A percentile compares a stretch with the other conserved stretches of the same genome.
phyloP scores from a whole-genome alignment of 768 basidiomycete genomes.

The Vishniacozyma victoriae region DNA sequence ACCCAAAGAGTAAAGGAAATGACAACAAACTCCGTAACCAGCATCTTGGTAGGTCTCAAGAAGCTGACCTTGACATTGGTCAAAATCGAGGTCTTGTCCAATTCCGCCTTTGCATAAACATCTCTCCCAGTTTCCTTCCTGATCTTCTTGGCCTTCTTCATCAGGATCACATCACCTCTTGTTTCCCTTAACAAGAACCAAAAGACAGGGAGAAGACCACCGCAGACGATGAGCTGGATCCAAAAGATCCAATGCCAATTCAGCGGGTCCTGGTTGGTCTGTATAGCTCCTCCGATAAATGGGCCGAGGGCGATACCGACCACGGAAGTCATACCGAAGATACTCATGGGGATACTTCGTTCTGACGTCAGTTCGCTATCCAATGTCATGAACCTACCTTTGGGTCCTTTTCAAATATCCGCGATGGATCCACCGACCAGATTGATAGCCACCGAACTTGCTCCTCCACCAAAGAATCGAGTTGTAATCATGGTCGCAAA shows the following conservation, averaged over 20 bases:
- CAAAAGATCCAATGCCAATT: conserved; percentile 10
- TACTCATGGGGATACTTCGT: conserved; percentile 11
- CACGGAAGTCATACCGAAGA: conserved; percentile 8
- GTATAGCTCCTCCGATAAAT: conserved; percentile 7
- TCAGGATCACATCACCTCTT: conserved; percentile 13
- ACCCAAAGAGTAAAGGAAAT: conserved; percentile 13
- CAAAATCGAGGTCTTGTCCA: conserved; percentile 3
- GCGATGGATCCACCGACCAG: conserved; percentile 14
- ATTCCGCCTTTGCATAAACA: conserved; percentile 9
- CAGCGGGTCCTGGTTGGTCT: background rate
- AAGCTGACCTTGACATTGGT: conserved; percentile 1
- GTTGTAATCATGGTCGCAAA: conserved; percentile 8
- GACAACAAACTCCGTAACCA: conserved; percentile 13
- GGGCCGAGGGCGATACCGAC: conserved; percentile 7
- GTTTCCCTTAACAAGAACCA: conserved; percentile 13
- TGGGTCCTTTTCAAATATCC: conserved; percentile 9
- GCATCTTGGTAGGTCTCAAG: conserved; percentile 6
- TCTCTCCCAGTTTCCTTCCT: conserved; percentile 13
- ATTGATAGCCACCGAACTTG: conserved; percentile 7
- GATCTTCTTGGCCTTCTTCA: conserved; percentile 8
- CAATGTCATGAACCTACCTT: background rate
- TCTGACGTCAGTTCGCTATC: conserved; percentile 1
- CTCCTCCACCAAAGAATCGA: conserved; percentile 7
- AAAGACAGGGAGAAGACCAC: conserved; percentile 11
- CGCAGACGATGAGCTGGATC: conserved; percentile 16